Base-by-base conservation (phyloP, 345 rosid species). In the Populus tremula region DNA sequence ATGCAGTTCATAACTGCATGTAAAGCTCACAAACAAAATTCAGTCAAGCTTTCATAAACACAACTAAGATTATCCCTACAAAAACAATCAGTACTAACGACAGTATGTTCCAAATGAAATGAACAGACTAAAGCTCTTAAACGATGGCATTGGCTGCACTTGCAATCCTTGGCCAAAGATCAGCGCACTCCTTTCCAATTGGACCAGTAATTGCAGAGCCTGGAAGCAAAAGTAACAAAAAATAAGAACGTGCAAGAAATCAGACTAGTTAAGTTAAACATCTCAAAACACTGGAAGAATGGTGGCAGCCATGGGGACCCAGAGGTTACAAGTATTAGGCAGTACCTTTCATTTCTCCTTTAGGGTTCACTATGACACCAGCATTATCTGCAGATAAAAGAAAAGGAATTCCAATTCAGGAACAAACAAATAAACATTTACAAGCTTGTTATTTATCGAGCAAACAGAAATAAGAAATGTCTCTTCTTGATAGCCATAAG, bases 261-360 rank as follows among this genome's bases (percentile, higher is more conserved):
- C 62, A 63, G 9, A 0, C 1, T 54, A 66, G 14, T 5, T 45
- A 12, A 13, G 14, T 33, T 0, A 9, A 9, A n/a, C 29, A 59
- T 59, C 29, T 59, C 38, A n/a, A 1, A 63, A 10, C 45, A 6
- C 11, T 23, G 17, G 0, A 74, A 21, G 10, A 4, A 35, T 12
- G 8, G 20, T 3, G n/a, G 0, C 8, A 21, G 62, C 10, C 3
- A 16, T 23, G 21, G 16, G 16, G 12, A 4, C 6, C 4, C 16
- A 31, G 8, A 49, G 7, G 6, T 50, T 47, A 2, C 38, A 38
- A 1, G 9, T 23, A 25, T 17, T 10, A 9, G 39, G 27, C 5
- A 38, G 1, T 78, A 92, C 98, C 98, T 90, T 94, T 94, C 98
- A 94, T 94, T 84, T 94, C 97, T 62, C 97, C 98, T 78, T 94